Percentiles rank a stretch among this genome's conserved stretches.
phyloP scores from a whole-genome alignment of 1,284 basidiomycete species.

The Leccinum variabile region DNA sequence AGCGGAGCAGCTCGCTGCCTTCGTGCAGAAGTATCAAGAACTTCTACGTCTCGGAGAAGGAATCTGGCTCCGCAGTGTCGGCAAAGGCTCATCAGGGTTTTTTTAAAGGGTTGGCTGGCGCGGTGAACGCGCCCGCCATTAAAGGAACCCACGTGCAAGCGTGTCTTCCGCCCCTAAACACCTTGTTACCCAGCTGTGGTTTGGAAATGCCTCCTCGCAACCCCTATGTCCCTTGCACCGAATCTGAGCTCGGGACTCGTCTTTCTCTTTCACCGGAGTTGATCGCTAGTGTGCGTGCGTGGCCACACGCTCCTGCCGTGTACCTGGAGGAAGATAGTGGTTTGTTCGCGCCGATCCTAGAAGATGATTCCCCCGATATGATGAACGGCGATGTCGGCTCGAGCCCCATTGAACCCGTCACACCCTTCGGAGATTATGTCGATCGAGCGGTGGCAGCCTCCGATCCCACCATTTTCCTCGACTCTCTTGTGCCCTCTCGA shows the following conservation, averaged over 20 bases:
- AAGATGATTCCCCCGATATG: constrained; percentile 63
- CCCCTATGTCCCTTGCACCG: constrained; percentile 32
- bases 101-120: constrained; percentile 68
- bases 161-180: constrained; percentile 73
- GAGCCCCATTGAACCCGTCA: constrained; percentile 69
- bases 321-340: constrained; percentile 42
- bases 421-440: constrained; percentile 72
- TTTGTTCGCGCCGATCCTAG: constrained; percentile 61
- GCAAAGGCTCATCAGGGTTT: constrained; percentile 49
- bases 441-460: constrained; percentile 63
- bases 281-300: constrained; percentile 15
- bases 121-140: constrained; percentile 71
- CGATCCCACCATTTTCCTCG: constrained; percentile 25
- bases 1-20: constrained; percentile 69
- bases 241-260: constrained; percentile 36
- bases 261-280: constrained; percentile 15
- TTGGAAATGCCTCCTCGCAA: constrained; percentile 20
- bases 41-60: constrained; percentile 64
- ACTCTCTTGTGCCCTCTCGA: constrained; percentile 19
- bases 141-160: constrained; percentile 80
- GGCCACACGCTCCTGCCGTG: constrained; percentile 23
- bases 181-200: constrained; percentile 29
- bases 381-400: constrained; percentile 52
- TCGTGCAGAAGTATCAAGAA: constrained; percentile 68
- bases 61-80: constrained; percentile 25